Base-by-base conservation (phyloP, 1,284 basidiomycete genomes). In the Leccinum laetum region DNA sequence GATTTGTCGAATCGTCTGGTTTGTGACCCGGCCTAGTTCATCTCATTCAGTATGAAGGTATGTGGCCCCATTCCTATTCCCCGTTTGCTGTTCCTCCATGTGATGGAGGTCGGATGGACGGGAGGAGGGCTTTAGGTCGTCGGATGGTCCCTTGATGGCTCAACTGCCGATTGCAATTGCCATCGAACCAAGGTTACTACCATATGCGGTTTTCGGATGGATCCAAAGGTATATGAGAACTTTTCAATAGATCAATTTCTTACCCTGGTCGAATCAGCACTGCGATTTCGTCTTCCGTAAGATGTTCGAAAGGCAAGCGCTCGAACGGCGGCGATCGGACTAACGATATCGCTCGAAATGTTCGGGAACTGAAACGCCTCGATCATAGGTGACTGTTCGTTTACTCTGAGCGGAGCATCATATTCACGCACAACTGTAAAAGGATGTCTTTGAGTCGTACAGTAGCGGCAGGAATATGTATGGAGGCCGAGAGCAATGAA, bases 361-460 rank as follows among this genome's bases (percentile, higher is more conserved):
- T 92, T 53, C 82, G 83, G 68, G 88, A 90, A 70, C 78, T 92
- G 35, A 86, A 86, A 69, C 83, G 84, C 63, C 79, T 91, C 52
- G 89, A 92, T 75, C 72, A 83, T 59, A 83, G 83, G 90, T 91
- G 49, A 58, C 58, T 63, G 65, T 65, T 53, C 55, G 41, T 62
- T 59, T 49, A 44, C 46, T 61, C 35, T 64, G 49, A 62, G 26
- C 39, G 39, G 18, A 26, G 65, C 52, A 21, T 37, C 37, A 29
- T 58, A 49, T 60, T 77, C 61, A 73, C 58, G 37, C 29, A 55
- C 35, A 58, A 16, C 16, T 11, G 18, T 18, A 24, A 24, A 61
- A 92, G 90, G 61, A 92, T 92, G 90, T 92, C 90, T 74, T 79
- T 92, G 61, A 90, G 85, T 69, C 86, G 90, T 58, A 92, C 90